Percentiles rank a stretch among this genome's conserved stretches.
Evolutionary conservation across 2,329 filamentous ascomycete genomes (phyloP).

Genomic region (Colletotrichum sp.): DNA sequence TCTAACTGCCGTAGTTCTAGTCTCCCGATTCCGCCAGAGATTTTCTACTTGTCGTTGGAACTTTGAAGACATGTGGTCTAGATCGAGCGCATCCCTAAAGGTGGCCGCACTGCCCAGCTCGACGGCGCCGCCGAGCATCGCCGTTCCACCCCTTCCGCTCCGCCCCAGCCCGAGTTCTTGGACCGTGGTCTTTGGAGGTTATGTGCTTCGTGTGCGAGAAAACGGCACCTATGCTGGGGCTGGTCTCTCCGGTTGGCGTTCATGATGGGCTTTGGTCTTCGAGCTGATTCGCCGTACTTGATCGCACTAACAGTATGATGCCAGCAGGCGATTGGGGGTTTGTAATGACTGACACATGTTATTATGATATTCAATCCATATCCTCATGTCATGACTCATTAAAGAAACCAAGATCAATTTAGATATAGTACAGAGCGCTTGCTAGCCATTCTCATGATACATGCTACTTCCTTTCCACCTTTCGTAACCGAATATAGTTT

Average conservation of each 20-base stretch:
- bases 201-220: neutral
- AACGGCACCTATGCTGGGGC: neutral
- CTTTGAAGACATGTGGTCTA: neutral
- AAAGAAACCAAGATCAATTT: neutral
- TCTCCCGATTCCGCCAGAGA: neutral
- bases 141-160: neutral
- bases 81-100: neutral
- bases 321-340: neutral
- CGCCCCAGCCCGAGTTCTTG: neutral
- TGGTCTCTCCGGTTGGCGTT: neutral
- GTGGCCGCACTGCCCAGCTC: neutral
- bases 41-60: neutral
- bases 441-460: neutral
- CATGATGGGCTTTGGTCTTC: neutral
- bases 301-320: neutral
- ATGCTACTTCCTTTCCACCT: neutral
- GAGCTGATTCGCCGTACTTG: neutral
- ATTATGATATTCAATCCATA: neutral
- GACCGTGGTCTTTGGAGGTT: neutral
- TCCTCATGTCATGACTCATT: neutral
- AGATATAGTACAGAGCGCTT: accelerated
- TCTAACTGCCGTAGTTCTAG: neutral
- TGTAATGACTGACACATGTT: accelerated
- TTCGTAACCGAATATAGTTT: neutral
- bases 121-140: neutral